Percentiles rank a stretch among this genome's conserved stretches.
phyloP scores from a whole-genome alignment of 169 alveolate genomes.

The Plasmodium inui region DNA sequence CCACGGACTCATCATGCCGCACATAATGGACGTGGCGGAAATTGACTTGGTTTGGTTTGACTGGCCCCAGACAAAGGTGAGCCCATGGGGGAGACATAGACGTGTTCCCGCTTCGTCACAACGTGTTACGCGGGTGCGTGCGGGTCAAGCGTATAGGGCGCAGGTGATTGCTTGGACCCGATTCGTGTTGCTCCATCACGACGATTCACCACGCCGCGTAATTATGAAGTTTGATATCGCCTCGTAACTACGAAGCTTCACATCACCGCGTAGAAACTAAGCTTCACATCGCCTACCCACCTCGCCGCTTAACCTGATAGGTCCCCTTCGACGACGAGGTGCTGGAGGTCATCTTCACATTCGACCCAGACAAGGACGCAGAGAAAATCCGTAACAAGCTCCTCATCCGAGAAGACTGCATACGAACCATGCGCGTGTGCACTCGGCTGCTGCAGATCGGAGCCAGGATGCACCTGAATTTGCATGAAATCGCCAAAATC shows the following conservation, averaged over 20 bases:
- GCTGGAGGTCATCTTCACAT: slow-evolving; percentile 85
- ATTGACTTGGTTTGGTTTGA: slow-evolving; percentile 98
- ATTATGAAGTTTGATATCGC: neutral
- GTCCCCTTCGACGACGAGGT: slow-evolving; percentile 89
- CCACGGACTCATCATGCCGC: slow-evolving; percentile 98
- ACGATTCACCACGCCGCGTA: too few relatives aligned
- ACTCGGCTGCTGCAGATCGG: slow-evolving; percentile 90
- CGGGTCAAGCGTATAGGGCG: neutral
- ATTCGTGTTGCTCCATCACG: neutral
- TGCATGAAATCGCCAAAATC: slow-evolving; percentile 90
- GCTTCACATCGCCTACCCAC: neutral
- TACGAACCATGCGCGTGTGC: slow-evolving; percentile 92
- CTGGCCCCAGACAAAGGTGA: slow-evolving; percentile 95
- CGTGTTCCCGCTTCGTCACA: neutral
- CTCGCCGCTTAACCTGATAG: slow-evolving; percentile 22
- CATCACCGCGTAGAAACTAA: neutral
- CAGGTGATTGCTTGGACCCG: neutral
- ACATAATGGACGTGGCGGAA: slow-evolving; percentile 95
- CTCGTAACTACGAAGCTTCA: neutral
- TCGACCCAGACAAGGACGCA: slow-evolving; percentile 93
- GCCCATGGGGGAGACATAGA: neutral
- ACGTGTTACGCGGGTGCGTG: neutral
- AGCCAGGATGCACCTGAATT: slow-evolving; percentile 89
- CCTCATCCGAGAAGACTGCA: slow-evolving; percentile 91
- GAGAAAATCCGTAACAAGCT: slow-evolving; percentile 88